Percentiles rank a stretch among this genome's conserved stretches.
Conservation (phyloP, 805 yeast species). For the Myxozyma vanderwaltii region DNA sequence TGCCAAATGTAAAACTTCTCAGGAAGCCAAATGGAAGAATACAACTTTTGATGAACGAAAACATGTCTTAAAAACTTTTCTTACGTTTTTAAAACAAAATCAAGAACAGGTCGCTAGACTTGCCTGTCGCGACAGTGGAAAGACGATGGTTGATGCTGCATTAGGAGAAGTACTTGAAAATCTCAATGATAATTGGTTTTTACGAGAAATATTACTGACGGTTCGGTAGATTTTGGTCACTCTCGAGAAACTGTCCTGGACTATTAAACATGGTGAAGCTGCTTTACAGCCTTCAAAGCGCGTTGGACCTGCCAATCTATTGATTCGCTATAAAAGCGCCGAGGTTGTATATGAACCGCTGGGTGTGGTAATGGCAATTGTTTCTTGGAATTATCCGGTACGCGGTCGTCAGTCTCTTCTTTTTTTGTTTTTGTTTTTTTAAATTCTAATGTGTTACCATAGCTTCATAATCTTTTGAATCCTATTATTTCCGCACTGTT, state of each 20-base stretch:
- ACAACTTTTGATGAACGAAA: conserved; percentile 68
- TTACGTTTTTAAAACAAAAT: conserved; percentile 70
- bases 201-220: neutral
- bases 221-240: conserved; percentile 81
- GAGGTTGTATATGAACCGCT: conserved; percentile 93
- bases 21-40: conserved; percentile 49
- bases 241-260: conserved; percentile 90
- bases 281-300: conserved; percentile 71
- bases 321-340: conserved; percentile 84
- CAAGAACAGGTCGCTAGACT: conserved; percentile 87
- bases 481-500: conserved; percentile 87
- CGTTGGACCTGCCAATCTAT: conserved; percentile 82
- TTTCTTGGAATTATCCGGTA: conserved; percentile 93
- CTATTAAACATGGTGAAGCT: conserved; percentile 74
- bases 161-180: conserved; percentile 55
- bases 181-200: neutral
- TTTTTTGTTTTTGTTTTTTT: neutral
- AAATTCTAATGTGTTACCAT: neutral
- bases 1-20: conserved; percentile 56
- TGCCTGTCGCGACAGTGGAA: conserved; percentile 96
- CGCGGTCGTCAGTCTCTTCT: too few relatives aligned
- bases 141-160: conserved; percentile 92
- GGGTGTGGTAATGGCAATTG: conserved; percentile 84
- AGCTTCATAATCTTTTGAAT: conserved; percentile 85
- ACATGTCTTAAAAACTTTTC: conserved; percentile 68